A percentile compares a stretch with the other conserved stretches of the same genome.
phyloP scores from a whole-genome alignment of 2,329 filamentous ascomycete genomes.

The Diplocarpon mali region DNA sequence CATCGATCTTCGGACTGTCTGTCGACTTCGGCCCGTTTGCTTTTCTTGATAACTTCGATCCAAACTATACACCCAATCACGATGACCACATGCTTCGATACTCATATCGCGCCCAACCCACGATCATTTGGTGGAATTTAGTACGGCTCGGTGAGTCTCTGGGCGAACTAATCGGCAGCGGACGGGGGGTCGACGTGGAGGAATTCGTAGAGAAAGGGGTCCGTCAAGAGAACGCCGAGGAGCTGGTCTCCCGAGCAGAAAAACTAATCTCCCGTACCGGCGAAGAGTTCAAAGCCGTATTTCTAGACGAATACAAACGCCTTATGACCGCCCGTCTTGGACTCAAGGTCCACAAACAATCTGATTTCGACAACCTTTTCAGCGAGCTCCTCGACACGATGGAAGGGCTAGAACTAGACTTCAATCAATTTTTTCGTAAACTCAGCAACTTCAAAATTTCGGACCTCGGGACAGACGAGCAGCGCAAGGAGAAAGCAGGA shows the following conservation, averaged over 20 bases:
- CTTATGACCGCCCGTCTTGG: slow-evolving; percentile 75
- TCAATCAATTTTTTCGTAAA: slow-evolving; percentile 85
- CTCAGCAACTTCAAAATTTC: slow-evolving; percentile 52
- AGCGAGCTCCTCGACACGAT: slow-evolving; percentile 74
- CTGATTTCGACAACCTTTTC: slow-evolving; percentile 72
- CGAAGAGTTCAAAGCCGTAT: slow-evolving; percentile 81
- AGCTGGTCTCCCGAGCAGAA: slow-evolving; percentile 71
- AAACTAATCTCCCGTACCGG: slow-evolving; percentile 68
- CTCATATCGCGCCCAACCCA: slow-evolving; percentile 86
- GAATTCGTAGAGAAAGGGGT: slow-evolving; percentile 66
- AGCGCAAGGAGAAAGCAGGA: slow-evolving; percentile 51
- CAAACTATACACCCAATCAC: slow-evolving; percentile 89
- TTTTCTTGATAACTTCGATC: slow-evolving; percentile 96
- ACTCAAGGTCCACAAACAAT: slow-evolving; percentile 54
- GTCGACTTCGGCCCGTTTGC: slow-evolving; percentile 96
- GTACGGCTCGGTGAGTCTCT: slow-evolving; percentile 82
- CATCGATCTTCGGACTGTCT: slow-evolving; percentile 75
- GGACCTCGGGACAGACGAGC: slow-evolving; percentile 53
- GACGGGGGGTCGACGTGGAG: slow-evolving; percentile 56
- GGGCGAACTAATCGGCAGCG: slow-evolving; percentile 78
- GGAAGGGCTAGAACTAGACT: slow-evolving; percentile 76
- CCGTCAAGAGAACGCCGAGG: slow-evolving; percentile 51
- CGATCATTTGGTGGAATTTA: slow-evolving; percentile 97
- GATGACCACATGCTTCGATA: slow-evolving; percentile 85
- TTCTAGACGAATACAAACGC: slow-evolving; percentile 79